Evolutionary conservation across 441 rosid species (phyloP), one percentile per base, ranked within the genome.

Genomic region (Aleurites moluccanus): DNA sequence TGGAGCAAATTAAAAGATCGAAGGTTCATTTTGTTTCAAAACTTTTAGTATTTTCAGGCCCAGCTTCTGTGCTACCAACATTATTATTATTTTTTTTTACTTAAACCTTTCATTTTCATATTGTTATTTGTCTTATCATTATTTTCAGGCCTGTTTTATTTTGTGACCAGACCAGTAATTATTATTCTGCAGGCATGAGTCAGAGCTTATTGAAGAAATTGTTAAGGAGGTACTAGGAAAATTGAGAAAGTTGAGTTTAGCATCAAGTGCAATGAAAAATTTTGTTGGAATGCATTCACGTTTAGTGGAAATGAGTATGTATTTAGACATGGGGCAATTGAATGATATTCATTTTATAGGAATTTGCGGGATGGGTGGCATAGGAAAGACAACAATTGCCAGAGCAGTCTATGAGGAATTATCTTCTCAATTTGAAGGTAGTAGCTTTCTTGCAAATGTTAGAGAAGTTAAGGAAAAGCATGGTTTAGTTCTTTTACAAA

Each of bases 301-400:
- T 47, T 28, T 67, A 40, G 70, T 67, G 56, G 70, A 67, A 1
- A 67, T 67, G 70, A 67, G 70, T 20, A 67, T 67, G 70, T 67
- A 23, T 52, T 47, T 67, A 15, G 57, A 67, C 70, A 67, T 67
- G 56, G 70, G 70, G 40, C 70, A 67, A 13, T 16, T n/a, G 27
- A 13, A 69, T 33, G 28, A 10, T 30, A 28, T 69, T 52, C 16
- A 13, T 0, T n/a, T 18, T 20, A 2, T 71, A 14, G 66, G 74
- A n/a, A 59, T 71, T 25, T 71, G 56, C 18, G 74, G 74, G 38
- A 71, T 71, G 66, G 66, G 74, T 5, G 74, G 66, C 2, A 71
- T 71, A 25, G 76, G 76, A 1, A 73, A 71, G 27, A 71, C 66
- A 18, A 59, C 74, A 9, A 71, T 71, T 45, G 66, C 74, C 44